Evolutionary conservation across 331 rosid species (phyloP).

Genomic region (Stylosanthes scabra): DNA sequence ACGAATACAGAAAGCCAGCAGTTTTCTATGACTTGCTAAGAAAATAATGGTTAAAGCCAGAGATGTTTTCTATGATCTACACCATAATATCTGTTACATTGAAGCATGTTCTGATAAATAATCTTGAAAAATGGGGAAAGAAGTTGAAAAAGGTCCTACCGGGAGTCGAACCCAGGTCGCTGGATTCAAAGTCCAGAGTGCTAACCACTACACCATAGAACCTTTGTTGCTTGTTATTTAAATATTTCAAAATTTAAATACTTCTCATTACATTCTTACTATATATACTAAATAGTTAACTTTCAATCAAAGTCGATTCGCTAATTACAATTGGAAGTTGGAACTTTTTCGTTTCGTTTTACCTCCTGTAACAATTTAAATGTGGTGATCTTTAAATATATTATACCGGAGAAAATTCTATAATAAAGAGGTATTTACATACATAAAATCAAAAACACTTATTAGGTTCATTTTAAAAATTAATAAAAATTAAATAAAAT

Average conservation of each 20-base stretch:
- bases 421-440: no score
- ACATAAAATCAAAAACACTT: no score
- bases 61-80: slow-evolving; percentile 64
- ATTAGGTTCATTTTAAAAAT: no score
- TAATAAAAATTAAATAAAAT: no score
- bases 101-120: background rate
- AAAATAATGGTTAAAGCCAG: slow-evolving; percentile 50
- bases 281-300: background rate
- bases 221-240: slow-evolving; percentile 11
- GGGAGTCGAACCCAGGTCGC: slow-evolving; percentile 85
- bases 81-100: slow-evolving; percentile 27
- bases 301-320: background rate
- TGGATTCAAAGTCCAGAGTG: slow-evolving; percentile 99
- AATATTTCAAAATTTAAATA: no score
- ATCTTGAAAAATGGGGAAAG: background rate
- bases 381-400: background rate
- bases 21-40: slow-evolving; percentile 65
- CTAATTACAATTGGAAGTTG: background rate
- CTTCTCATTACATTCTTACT: no score
- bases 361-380: background rate
- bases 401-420: no score
- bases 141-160: slow-evolving; percentile 42
- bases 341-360: background rate
- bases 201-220: slow-evolving; percentile 99
- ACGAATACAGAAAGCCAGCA: slow-evolving; percentile 66